A percentile compares a stretch with the other conserved stretches of the same genome.
phyloP scores from a whole-genome alignment of 805 yeast genomes.

The Candida jianshihensis region DNA sequence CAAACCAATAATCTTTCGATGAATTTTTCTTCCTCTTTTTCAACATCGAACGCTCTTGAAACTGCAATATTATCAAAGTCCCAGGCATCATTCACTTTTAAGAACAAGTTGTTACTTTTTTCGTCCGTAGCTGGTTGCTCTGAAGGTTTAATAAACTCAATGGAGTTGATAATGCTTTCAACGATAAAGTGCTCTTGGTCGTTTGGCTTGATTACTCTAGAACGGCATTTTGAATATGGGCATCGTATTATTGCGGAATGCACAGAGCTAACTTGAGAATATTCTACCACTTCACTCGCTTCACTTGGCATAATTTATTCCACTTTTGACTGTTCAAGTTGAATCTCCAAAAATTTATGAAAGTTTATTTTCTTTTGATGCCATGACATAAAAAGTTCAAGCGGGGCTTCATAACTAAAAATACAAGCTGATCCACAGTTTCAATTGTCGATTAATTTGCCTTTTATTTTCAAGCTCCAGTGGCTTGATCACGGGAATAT shows the following conservation, averaged over 20 bases:
- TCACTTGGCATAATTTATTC: too few relatives aligned
- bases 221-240: conserved; percentile 19
- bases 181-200: background rate
- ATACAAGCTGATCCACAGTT: too few relatives aligned
- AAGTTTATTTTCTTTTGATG: too few relatives aligned
- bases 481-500: too few relatives aligned
- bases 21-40: conserved; percentile 16
- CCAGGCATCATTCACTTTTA: conserved; percentile 56
- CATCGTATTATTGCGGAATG: conserved; percentile 13
- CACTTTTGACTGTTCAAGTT: too few relatives aligned
- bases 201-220: conserved; percentile 17
- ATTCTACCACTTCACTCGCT: too few relatives aligned
- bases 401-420: too few relatives aligned
- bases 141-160: conserved; percentile 3
- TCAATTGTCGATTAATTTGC: too few relatives aligned
- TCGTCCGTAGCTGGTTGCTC: background rate
- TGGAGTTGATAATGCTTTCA: background rate
- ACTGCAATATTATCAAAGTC: conserved; percentile 77
- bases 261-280: background rate
- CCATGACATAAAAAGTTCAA: too few relatives aligned
- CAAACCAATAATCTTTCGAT: conserved; percentile 55
- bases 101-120: conserved; percentile 24
- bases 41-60: conserved; percentile 29
- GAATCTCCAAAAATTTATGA: too few relatives aligned
- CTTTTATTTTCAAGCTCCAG: too few relatives aligned